Percentiles rank a stretch among this genome's conserved stretches.
Conservation (phyloP, 208 protist genomes). For the Trypanosoma cruzi region DNA sequence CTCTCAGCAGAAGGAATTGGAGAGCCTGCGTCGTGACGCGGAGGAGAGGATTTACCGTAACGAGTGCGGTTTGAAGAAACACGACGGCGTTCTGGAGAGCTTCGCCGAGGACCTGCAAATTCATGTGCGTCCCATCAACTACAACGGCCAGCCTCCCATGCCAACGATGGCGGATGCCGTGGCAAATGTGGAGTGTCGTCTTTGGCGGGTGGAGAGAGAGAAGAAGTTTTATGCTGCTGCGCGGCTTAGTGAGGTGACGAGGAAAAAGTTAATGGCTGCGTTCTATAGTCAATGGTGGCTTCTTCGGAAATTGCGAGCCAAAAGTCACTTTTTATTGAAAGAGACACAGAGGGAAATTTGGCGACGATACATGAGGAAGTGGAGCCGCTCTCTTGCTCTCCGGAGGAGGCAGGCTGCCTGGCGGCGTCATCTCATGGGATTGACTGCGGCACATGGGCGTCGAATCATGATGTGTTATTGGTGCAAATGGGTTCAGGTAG, state of each 20-base stretch:
- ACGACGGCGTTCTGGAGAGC: slow-evolving; percentile 5
- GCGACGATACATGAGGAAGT: slow-evolving; percentile 18
- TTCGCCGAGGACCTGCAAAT: slow-evolving; percentile 19
- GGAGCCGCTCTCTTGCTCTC: slow-evolving; percentile 7
- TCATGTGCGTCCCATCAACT: slow-evolving; percentile 19
- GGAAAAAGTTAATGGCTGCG: not conserved
- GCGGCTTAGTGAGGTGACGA: not conserved
- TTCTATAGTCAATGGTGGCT: slow-evolving; percentile 13
- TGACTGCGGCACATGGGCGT: not conserved
- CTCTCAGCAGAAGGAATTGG: slow-evolving; percentile 19
- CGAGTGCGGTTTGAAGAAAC: slow-evolving; percentile 5
- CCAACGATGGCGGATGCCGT: slow-evolving; percentile 28
- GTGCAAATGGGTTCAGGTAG: not conserved
- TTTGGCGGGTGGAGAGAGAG: slow-evolving; percentile 13
- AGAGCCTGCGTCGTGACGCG: slow-evolving; percentile 4
- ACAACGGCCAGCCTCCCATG: slow-evolving; percentile 11
- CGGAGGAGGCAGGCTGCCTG: not conserved
- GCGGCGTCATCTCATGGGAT: slow-evolving; percentile 12
- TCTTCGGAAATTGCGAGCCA: not conserved
- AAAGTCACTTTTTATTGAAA: not conserved
- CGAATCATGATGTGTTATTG: slow-evolving; percentile 7
- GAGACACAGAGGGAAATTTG: not conserved
- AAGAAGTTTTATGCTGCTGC: not conserved
- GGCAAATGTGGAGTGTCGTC: slow-evolving; percentile 22
- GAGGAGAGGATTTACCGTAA: slow-evolving; percentile 4